Base-by-base conservation (phyloP, 2,329 filamentous ascomycete species). In the Fusarium sp. region DNA sequence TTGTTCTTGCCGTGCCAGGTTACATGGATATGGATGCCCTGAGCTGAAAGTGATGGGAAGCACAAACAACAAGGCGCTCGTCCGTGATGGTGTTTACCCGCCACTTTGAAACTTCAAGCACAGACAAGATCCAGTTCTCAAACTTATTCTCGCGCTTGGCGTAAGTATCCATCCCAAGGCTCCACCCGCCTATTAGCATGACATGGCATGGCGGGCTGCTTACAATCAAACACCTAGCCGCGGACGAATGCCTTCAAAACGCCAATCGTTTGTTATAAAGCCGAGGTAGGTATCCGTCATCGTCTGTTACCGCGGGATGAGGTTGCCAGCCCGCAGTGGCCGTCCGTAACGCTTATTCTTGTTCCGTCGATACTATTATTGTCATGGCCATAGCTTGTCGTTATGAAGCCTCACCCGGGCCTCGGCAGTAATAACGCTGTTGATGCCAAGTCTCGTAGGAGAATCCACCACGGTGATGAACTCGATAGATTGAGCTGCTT, bases 261-360 rank as follows among this genome's bases (percentile, higher is more conserved):
- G 36, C 42, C 43, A 42, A 57, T 45, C 26, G 29, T 57, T 45
- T 63, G 57, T 35, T 34, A 47, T 47, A 29, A 42, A 38, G 54
- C 25, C 34, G 43, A 62, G 43, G 61, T 34, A 59, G 46, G 62
- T 51, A 65, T 53, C 62, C 61, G 61, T 48, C 29, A 28, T 34
- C 47, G 36, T 44, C 38, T 47, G 44, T 31, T 24, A 40, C 49
- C 29, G 32, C 25, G 38, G 44, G 31, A 22, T 9, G 10, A 28
- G n/a, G 32, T 24, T n/a, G 22, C 40, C n/a, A 50, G 31, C 32
- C 31, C 31, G 32, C 12, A 31, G 26, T 43, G 13, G 49, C 38
- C 42, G 32, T 15, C 28, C 35, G n/a, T 22, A 31, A 32, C 34
- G 40, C 43, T 43, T 39, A 22, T 5, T 32, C 19, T 12, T 40